phyloP scores from a whole-genome alignment of 2,329 filamentous ascomycete genomes.

The Daldinia eschscholtzii region DNA sequence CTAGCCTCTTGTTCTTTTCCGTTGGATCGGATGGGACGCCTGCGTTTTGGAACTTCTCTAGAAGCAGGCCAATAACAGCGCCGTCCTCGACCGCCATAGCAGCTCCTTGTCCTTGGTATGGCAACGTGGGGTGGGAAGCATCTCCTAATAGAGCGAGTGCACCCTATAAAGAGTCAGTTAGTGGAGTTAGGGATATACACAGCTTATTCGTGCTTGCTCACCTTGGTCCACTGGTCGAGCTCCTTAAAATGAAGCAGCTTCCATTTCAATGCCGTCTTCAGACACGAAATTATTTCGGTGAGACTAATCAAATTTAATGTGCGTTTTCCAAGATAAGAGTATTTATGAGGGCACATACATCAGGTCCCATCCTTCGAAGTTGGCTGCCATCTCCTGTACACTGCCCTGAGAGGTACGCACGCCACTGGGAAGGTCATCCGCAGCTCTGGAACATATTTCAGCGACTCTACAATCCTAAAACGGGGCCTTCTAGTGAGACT shows the following conservation, averaged over 20 bases:
- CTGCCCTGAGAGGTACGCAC: conserved; percentile 1
- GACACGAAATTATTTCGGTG: conserved; percentile 5
- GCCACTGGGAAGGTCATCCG: neutral
- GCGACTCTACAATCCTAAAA: neutral
- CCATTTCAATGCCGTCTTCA: conserved; percentile 3
- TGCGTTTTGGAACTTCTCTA: neutral
- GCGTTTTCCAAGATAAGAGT: neutral
- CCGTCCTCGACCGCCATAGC: conserved; percentile 6
- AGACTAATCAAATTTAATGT: neutral
- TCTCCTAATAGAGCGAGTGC: neutral
- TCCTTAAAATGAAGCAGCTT: conserved; percentile 8
- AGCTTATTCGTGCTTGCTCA: neutral
- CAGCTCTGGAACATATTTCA: neutral
- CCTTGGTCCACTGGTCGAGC: conserved; percentile 7
- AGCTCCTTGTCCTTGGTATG: conserved; percentile 3
- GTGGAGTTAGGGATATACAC: neutral
- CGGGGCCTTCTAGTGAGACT: neutral
- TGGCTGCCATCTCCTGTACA: neutral
- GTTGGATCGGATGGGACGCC: neutral
- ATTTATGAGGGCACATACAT: neutral
- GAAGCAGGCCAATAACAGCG: neutral
- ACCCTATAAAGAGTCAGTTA: neutral
- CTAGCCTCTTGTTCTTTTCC: neutral
- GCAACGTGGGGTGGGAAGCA: neutral
- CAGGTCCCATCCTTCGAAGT: conserved; percentile 5